Evolutionary conservation across 257 asterid genomes (phyloP).

Genomic region (Nicotiana benthamiana): DNA sequence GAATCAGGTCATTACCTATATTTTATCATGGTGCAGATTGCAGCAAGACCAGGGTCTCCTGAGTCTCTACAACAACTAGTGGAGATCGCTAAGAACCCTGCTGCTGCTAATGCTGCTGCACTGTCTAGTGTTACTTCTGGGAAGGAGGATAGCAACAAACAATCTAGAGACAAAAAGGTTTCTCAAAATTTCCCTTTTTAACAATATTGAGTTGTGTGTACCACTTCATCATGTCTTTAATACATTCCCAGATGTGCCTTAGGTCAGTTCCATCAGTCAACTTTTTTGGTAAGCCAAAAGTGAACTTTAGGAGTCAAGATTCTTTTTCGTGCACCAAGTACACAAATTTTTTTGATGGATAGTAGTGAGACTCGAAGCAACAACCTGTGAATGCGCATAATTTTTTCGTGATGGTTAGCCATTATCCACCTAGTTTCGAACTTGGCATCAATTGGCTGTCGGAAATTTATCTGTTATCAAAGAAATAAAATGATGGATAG

Average conservation of each 20-base stretch:
- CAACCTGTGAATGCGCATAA: neutral
- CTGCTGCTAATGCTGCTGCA: conserved; percentile 33
- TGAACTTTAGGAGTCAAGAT: too few relatives aligned
- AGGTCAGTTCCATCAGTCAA: too few relatives aligned
- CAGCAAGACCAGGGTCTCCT: conserved; percentile 96
- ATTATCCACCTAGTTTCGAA: neutral
- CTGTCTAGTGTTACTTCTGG: conserved; percentile 45
- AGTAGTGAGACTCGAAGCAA: too few relatives aligned
- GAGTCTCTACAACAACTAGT: conserved; percentile 82
- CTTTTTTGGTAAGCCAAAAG: too few relatives aligned
- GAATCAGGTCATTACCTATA: neutral
- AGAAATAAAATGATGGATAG: neutral
- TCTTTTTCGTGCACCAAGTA: too few relatives aligned
- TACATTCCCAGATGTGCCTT: too few relatives aligned
- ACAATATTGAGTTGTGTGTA: neutral
- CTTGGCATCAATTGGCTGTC: neutral
- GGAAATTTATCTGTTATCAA: neutral
- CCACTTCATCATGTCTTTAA: neutral
- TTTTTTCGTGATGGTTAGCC: neutral
- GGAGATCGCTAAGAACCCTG: conserved; percentile 90
- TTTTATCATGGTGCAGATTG: conserved; percentile 48
- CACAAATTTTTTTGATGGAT: too few relatives aligned
- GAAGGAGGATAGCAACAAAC: conserved; percentile 54
- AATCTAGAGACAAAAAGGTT: conserved; percentile 76
- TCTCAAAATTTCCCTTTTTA: neutral